Evolutionary conservation across 768 basidiomycete species (phyloP).

Genomic region (Mycena belliarum): DNA sequence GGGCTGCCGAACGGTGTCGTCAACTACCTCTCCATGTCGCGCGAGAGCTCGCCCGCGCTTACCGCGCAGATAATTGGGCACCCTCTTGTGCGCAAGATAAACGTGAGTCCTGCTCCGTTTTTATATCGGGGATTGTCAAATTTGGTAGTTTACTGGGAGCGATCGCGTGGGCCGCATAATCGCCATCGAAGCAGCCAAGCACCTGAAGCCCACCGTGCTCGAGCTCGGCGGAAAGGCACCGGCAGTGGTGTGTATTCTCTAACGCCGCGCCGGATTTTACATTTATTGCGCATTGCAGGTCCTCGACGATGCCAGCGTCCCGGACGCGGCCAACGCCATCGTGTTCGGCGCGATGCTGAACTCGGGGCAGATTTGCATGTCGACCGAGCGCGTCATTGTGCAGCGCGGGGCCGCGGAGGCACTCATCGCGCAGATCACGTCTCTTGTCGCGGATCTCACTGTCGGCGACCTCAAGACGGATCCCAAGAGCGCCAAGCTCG

Average conservation of each 20-base stretch:
- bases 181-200: constrained; percentile 54
- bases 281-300: constrained; percentile 32
- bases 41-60: constrained; percentile 42
- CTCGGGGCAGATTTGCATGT: constrained; percentile 62
- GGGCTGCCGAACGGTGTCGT: constrained; percentile 63
- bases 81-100: constrained; percentile 52
- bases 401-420: constrained; percentile 40
- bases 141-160: constrained; percentile 54
- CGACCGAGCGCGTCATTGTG: constrained; percentile 57
- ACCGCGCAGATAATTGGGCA: constrained; percentile 57
- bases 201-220: constrained; percentile 55
- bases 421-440: constrained; percentile 37
- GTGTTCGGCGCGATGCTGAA: constrained; percentile 44
- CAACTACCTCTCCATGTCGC: constrained; percentile 52
- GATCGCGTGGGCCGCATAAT: constrained; percentile 54
- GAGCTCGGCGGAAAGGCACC: constrained; percentile 61
- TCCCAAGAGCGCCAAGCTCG: constrained; percentile 28
- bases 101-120: constrained; percentile 30
- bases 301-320: constrained; percentile 52
- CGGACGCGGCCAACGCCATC: constrained; percentile 53
- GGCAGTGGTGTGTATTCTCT: constrained; percentile 40
- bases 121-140: background rate
- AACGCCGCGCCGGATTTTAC: background rate
- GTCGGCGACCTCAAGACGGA: constrained; percentile 35
- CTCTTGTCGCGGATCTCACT: constrained; percentile 34